Base-by-base conservation (phyloP, 495 filamentous ascomycete genomes). In the Hypoxylon subgilvum region DNA sequence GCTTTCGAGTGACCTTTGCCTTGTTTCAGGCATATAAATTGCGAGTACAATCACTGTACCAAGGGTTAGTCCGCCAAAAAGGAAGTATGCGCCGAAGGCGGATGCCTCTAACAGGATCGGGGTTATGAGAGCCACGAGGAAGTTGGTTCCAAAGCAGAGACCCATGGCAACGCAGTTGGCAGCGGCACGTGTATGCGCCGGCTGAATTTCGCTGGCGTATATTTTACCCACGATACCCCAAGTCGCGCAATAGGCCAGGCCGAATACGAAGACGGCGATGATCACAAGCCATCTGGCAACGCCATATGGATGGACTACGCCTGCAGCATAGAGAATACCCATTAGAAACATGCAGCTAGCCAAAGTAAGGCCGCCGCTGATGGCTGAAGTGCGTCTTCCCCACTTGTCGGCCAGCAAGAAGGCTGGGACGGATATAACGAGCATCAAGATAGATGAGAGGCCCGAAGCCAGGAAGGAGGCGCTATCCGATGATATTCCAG, bases 111-210 rank as follows among this genome's bases (percentile, higher is more conserved):
- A 71, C 12, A 90, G 70, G 6, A 87, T 78, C 0, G 86, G 87
- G 0, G 85, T 85, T 3, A 79, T 77, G 42, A 88, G 75, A 1
- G 86, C 86, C 1, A 88, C 79, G n/a, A 88, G 62, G 66, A 82
- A 88, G 61, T 88, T 88, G 4, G 68, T 70, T 7, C 53, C 65
- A 18, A 66, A 67, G 14, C 57, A 57, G n/a, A 71, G 49, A 9
- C 63, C 57, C 57, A 82, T 76, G 0, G 76, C 76, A 1, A 83
- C 56, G 49, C 75, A 79, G 0, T 73, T 80, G 1, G 81, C 80
- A 0, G 75, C 73, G 2, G 83, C 81, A 10, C 84, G 72, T 2
- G 79, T 85, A 22, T 74, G 67, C 16, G 73, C 74, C 0, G 82
- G 82, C 50, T 85, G 82, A 25, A 84, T 85, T 65, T 86, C 84